Conservation (phyloP, 1,139 yeast species). For the Kodamaea suecica region DNA sequence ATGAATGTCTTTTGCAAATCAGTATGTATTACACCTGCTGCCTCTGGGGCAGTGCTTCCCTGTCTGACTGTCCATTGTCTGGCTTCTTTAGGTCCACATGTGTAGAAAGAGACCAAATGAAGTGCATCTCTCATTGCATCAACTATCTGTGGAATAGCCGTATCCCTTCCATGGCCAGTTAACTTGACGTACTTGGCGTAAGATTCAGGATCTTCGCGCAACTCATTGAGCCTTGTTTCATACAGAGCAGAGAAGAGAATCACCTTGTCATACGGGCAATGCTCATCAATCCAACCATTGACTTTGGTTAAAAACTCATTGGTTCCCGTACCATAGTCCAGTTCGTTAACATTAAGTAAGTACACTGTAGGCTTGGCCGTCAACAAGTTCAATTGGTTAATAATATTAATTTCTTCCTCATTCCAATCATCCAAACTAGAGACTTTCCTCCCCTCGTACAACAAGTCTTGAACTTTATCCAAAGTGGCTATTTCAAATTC, state of each 20-base stretch:
- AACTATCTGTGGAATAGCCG: conserved; percentile 48
- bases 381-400: conserved; percentile 57
- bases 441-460: conserved; percentile 60
- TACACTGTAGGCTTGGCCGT: conserved; percentile 72
- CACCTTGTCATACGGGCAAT: conserved; percentile 55
- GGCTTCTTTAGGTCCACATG: conserved; percentile 88
- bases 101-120: conserved; percentile 78
- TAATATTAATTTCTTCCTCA: conserved; percentile 50
- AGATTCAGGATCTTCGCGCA: conserved; percentile 17
- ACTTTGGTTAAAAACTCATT: conserved; percentile 49
- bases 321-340: conserved; percentile 45
- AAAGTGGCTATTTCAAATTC: conserved; percentile 47
- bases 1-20: conserved; percentile 84
- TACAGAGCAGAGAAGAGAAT: conserved; percentile 59
- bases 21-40: conserved; percentile 91
- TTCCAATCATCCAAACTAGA: conserved; percentile 44
- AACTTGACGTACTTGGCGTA: conserved; percentile 16
- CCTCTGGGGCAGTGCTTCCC: conserved; percentile 82
- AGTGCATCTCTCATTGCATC: conserved; percentile 65
- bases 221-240: conserved; percentile 38
- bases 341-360: conserved; percentile 55
- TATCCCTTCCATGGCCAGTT: conserved; percentile 14
- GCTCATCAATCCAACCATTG: conserved; percentile 49
- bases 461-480: conserved; percentile 45
- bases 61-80: conserved; percentile 88